A percentile compares a stretch with the other conserved stretches of the same genome.
phyloP scores from a whole-genome alignment of 345 rosid species.

The Euphorbia tirucalli region DNA sequence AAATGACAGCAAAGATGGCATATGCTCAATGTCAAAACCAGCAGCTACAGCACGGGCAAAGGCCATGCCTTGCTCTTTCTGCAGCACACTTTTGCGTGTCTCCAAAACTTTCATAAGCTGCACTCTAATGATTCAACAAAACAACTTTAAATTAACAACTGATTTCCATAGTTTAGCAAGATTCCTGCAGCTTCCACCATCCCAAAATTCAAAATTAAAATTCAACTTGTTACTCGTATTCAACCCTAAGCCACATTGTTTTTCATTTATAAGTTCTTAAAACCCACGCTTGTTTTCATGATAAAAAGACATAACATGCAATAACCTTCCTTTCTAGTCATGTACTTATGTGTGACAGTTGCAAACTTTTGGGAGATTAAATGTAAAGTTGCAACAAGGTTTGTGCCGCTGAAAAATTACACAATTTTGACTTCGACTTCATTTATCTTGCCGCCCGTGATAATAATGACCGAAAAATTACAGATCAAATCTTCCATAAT shows the following conservation, averaged over 20 bases:
- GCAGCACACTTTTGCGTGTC: constrained; percentile 71
- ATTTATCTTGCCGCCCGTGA: not conserved
- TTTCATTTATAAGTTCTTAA: no score
- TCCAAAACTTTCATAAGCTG: constrained; percentile 89
- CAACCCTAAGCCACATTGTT: no score
- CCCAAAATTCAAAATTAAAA: not conserved
- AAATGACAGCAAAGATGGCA: constrained; percentile 72
- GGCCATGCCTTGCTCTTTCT: constrained; percentile 99
- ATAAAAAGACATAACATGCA: not conserved
- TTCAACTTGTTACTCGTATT: not conserved
- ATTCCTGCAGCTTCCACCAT: not conserved
- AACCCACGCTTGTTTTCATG: not conserved
- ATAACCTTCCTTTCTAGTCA: not conserved
- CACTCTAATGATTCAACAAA: constrained; percentile 43
- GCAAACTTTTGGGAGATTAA: not conserved
- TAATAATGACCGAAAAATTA: not conserved
- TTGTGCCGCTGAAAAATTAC: not conserved
- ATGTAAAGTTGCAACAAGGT: not conserved
- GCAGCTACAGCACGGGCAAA: constrained; percentile 99
- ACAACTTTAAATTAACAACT: not conserved
- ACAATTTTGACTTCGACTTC: constrained; percentile 1
- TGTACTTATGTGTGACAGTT: not conserved
- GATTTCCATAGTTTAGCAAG: no score
- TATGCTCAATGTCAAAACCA: constrained; percentile 79
- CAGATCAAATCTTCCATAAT: not conserved